Percentiles rank a stretch among this genome's conserved stretches.
Evolutionary conservation across 805 yeast genomes (phyloP).

Genomic region (Saccharomycopsis babjevae): DNA sequence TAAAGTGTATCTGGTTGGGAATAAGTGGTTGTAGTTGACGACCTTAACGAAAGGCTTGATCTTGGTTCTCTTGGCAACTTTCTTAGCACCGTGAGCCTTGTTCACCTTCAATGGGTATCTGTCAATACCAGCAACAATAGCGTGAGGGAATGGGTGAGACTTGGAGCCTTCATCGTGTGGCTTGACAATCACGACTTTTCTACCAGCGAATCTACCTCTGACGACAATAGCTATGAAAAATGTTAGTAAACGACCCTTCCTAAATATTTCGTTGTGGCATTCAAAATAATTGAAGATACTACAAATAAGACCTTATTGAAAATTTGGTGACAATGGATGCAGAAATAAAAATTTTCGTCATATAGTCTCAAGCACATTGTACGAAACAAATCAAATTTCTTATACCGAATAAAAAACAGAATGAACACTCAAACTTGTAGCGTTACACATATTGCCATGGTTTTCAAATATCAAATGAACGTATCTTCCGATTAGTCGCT

Average conservation of each 20-base stretch:
- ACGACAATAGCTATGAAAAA: constrained; percentile 79
- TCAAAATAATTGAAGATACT: too few relatives aligned
- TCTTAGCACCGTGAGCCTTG: constrained; percentile 91
- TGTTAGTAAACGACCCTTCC: not conserved
- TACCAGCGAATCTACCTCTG: constrained; percentile 99
- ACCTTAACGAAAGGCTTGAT: constrained; percentile 99
- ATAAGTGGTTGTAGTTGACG: constrained; percentile 98
- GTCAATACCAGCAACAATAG: constrained; percentile 98
- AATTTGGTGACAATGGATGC: too few relatives aligned
- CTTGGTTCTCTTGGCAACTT: constrained; percentile 93
- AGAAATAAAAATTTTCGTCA: too few relatives aligned
- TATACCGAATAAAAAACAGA: too few relatives aligned
- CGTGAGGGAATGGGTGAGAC: constrained; percentile 98
- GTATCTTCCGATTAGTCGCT: too few relatives aligned
- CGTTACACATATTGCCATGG: too few relatives aligned
- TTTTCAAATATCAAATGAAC: too few relatives aligned
- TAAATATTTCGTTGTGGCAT: not conserved
- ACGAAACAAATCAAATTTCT: too few relatives aligned
- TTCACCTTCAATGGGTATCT: constrained; percentile 96
- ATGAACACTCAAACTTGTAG: too few relatives aligned
- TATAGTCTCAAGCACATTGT: too few relatives aligned
- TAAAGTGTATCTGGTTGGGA: constrained; percentile 99
- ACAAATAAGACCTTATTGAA: too few relatives aligned
- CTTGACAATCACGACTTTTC: constrained; percentile 98
- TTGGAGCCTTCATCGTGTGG: constrained; percentile 99